Conservation (phyloP, 1,284 basidiomycete species). For the Cutaneotrichosporon mucoides region DNA sequence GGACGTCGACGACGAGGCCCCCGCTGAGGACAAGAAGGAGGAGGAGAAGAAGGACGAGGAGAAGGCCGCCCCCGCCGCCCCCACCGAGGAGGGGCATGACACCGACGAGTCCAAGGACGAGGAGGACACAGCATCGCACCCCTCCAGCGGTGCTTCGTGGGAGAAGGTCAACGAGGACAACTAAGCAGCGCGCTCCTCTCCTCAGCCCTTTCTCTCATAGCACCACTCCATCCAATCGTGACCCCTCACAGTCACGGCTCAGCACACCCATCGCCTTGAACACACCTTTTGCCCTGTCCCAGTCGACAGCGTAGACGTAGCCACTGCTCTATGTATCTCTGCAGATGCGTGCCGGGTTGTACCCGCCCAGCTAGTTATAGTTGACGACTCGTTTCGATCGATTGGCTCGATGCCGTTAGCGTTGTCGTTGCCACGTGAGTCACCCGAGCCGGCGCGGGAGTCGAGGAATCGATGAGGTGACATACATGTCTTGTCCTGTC, state of each 20-base stretch:
- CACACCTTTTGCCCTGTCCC: background rate
- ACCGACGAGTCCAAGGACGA: slow-evolving; percentile 1
- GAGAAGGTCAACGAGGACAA: slow-evolving; percentile 15
- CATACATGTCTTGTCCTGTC: too few species aligned
- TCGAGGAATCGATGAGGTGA: too few species aligned
- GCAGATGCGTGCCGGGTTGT: background rate
- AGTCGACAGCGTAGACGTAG: slow-evolving; percentile 1
- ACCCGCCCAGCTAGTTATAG: too few species aligned
- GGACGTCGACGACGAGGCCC: slow-evolving; percentile 3
- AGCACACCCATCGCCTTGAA: background rate
- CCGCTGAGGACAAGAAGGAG: slow-evolving; percentile 1
- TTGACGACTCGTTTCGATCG: too few species aligned
- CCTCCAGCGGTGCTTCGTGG: slow-evolving; percentile 17
- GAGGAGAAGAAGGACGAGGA: slow-evolving; percentile 10
- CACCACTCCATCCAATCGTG: too few species aligned
- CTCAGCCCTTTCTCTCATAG: too few species aligned
- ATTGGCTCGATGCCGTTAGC: too few species aligned
- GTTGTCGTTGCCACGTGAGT: too few species aligned
- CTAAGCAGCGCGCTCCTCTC: background rate
- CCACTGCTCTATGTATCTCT: slow-evolving; percentile 5
- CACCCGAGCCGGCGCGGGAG: too few species aligned
- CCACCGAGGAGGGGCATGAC: background rate
- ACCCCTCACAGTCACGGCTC: too few species aligned
- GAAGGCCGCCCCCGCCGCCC: background rate
- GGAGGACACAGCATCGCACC: slow-evolving; percentile 4